phyloP scores from a whole-genome alignment of 2,329 filamentous ascomycete species.

The Talaromyces sp. region DNA sequence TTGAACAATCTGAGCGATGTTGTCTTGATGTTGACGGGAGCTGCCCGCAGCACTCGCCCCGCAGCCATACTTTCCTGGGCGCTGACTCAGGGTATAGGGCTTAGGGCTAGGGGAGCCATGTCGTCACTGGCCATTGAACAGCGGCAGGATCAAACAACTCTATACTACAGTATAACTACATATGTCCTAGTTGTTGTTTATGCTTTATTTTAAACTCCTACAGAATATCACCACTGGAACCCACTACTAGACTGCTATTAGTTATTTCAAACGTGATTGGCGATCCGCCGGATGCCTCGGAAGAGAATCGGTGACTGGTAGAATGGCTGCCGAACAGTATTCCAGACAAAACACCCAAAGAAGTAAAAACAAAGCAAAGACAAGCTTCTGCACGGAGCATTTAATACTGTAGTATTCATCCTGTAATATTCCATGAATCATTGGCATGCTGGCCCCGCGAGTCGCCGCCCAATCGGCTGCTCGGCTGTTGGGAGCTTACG shows the following conservation, averaged over 20 bases:
- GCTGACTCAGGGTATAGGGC: constrained; percentile 5
- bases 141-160: not conserved
- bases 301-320: not conserved
- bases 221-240: not conserved
- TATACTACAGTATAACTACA: not conserved
- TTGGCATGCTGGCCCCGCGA: not conserved
- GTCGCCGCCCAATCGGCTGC: not conserved
- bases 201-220: not conserved
- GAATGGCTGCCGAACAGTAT: not conserved
- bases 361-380: too few relatives aligned
- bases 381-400: too few relatives aligned
- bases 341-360: not conserved
- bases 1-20: not conserved
- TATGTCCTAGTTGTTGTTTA: not conserved
- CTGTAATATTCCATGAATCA: not conserved
- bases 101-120: constrained; percentile 10
- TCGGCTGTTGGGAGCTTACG: not conserved
- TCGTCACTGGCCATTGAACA: not conserved
- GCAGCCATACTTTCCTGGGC: not conserved
- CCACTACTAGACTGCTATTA: not conserved
- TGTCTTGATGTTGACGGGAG: not conserved
- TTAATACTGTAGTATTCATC: not conserved
- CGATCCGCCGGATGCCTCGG: not conserved
- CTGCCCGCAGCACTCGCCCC: not conserved
- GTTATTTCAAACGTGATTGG: not conserved